These are phyloP conservation scores for Papiliotrema flavescens DNA, from an alignment of 1,284 basidiomycete species.

Conservation along the genomic window DNA sequence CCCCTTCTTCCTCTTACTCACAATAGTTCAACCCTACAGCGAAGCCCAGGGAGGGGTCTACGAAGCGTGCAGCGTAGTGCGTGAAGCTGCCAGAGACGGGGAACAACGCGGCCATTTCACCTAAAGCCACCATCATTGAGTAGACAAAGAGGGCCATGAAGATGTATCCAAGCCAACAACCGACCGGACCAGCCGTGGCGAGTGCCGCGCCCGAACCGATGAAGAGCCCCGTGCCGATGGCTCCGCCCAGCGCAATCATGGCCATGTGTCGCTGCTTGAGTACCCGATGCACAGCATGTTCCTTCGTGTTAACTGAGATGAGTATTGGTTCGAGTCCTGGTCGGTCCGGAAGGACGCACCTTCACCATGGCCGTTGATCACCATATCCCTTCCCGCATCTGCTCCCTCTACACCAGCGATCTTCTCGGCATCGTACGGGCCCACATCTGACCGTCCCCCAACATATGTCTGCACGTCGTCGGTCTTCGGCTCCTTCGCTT, in stretches of 20 bases:
- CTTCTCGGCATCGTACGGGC: neutral
- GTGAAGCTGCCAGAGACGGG: conserved; percentile 47
- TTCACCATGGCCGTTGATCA: neutral
- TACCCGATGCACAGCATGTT: neutral
- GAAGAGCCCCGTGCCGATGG: conserved; percentile 48
- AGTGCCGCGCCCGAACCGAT: conserved; percentile 54
- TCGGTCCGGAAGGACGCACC: neutral
- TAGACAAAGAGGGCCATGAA: conserved; percentile 44
- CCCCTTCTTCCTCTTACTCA: neutral
- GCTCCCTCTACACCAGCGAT: neutral
- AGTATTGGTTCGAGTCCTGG: neutral
- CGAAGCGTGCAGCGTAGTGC: conserved; percentile 52
- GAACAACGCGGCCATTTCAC: conserved; percentile 51
- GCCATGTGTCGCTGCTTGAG: conserved; percentile 29
- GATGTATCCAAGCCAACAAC: conserved; percentile 45
- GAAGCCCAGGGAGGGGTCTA: conserved; percentile 54
- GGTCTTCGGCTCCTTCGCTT: neutral
- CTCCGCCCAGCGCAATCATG: conserved; percentile 31
- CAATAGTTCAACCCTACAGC: conserved; percentile 13
- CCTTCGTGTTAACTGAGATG: neutral
- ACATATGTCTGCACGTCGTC: conserved; percentile 3
- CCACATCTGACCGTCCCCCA: neutral
- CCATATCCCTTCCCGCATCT: neutral
- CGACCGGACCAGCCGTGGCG: conserved; percentile 51
- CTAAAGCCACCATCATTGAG: conserved; percentile 47